Conservation (phyloP, 2,329 filamentous ascomycete genomes). For the Trichoderma citrinoviride region DNA sequence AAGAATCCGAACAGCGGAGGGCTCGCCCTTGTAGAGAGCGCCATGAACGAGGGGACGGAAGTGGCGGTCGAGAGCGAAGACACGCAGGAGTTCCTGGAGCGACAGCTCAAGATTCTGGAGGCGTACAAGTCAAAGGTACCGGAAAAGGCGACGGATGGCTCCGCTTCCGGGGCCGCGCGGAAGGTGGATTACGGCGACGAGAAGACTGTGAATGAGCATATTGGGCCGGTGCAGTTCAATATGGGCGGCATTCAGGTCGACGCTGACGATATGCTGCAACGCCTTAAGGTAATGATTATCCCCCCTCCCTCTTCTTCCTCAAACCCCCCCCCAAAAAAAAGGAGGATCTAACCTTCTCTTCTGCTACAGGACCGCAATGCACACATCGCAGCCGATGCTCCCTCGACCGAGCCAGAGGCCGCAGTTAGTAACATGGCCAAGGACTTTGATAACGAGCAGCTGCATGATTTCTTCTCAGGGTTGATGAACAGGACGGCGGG, state of each 20-base stretch:
- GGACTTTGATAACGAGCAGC: slow-evolving; percentile 51
- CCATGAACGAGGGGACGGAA: slow-evolving; percentile 38
- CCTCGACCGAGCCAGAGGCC: slow-evolving; percentile 38
- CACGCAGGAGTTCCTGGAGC: slow-evolving; percentile 72
- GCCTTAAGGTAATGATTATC: slow-evolving; percentile 64
- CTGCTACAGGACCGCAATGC: slow-evolving; percentile 55
- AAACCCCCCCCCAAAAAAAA: neutral
- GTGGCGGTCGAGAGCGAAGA: slow-evolving; percentile 50
- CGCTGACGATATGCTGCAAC: slow-evolving; percentile 87
- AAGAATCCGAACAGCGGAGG: slow-evolving; percentile 68
- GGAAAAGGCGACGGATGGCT: slow-evolving; percentile 40
- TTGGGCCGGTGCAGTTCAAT: slow-evolving; percentile 94
- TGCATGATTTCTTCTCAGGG: slow-evolving; percentile 59
- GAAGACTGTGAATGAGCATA: slow-evolving; percentile 68
- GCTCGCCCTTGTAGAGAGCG: slow-evolving; percentile 40
- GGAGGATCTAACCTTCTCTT: neutral
- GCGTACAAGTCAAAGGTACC: slow-evolving; percentile 54
- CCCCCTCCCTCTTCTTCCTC: neutral
- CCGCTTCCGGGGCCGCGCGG: slow-evolving; percentile 27
- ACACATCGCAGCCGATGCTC: slow-evolving; percentile 47
- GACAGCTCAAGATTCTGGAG: slow-evolving; percentile 75
- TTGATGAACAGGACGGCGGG: slow-evolving; percentile 54
- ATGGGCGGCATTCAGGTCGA: slow-evolving; percentile 97
- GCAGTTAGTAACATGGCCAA: slow-evolving; percentile 44
- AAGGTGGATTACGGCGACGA: slow-evolving; percentile 40